These are phyloP conservation scores for Tuber brumale DNA, from an alignment of 495 filamentous ascomycete genomes.

Conservation along the genomic window DNA sequence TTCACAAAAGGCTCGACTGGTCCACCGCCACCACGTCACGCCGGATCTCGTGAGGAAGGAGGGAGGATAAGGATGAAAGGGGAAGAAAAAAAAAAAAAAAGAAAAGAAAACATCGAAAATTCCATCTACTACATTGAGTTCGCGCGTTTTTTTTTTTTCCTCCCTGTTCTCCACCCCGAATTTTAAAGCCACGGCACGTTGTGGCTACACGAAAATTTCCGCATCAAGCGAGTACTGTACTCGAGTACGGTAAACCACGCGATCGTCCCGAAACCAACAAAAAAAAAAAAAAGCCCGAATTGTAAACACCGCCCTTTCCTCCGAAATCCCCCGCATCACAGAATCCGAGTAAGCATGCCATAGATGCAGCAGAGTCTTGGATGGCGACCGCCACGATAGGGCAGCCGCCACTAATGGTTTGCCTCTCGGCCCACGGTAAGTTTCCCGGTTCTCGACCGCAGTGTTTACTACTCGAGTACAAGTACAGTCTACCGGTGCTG, in stretches of 20 bases:
- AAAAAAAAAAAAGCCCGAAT: not conserved
- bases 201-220: not conserved
- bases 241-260: no score
- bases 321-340: not conserved
- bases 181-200: not conserved
- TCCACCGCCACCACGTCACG: not conserved
- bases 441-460: not conserved
- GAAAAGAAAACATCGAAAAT: not conserved
- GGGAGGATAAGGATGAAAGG: not conserved
- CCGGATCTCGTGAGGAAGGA: not conserved
- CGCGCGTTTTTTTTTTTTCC: not conserved
- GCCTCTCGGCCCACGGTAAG: not conserved
- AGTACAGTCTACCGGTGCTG: not conserved
- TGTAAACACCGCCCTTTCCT: not conserved
- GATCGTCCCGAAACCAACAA: not conserved
- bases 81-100: not conserved
- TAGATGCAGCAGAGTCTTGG: not conserved
- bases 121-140: not conserved
- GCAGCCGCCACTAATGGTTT: not conserved
- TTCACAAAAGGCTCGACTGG: not conserved
- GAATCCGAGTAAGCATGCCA: conserved; percentile 1
- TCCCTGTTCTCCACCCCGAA: not conserved
- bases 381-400: not conserved
- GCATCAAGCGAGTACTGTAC: not conserved
- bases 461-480: no score